Base-by-base conservation (phyloP, 2,329 filamentous ascomycete species). In the Alternaria novae-zelandiae region DNA sequence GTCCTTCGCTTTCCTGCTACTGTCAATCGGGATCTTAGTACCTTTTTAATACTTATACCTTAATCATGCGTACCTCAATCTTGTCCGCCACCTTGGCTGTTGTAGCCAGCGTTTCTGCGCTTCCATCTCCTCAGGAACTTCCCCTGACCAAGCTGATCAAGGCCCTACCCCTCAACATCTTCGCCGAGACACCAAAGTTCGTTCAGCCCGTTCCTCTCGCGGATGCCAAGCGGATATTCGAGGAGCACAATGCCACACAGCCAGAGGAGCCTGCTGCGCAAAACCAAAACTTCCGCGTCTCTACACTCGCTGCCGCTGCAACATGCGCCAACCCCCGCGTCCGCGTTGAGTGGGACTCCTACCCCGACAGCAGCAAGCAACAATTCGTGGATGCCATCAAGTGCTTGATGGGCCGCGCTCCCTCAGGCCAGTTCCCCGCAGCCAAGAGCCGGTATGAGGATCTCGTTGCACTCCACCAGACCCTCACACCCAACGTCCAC, bases 391-490 rank as follows among this genome's bases (percentile, higher is more conserved):
- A 71, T 54, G 69, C 70, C 28, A 56, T 79, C 68, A 74, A 70
- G 60, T 79, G 77, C 63, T 51, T 79, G 63, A 68, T 75, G 66
- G 46, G 58, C 51, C 66, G 64, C 49, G 41, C 61, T 2, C 54
- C 71, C 12, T 74, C 70, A 13, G 75, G 75, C 54, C 65, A 68
- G 28, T 79, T 74, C 54, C 5, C 65, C 13, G 54, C 68, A 17
- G 64, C 77, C 11, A 70, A 46, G 51, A 77, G 70, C 60, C 72
- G 74, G 25, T 79, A 79, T 53, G 77, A 79, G 61, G 77, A 79
- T 32, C 50, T 78, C 15, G 74, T 78, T 32, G 72, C 74, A 25
- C 70, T 79, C 20, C 77, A 79, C 69, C 77, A 79, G 63, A 65
- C 53, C 4, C 62, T 77, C 21, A 79, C 76, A 1, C 72, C 72